These are phyloP conservation scores for Phytophthora aleatoria DNA, from an alignment of 352 stramenopile species.

Conservation along the genomic window DNA sequence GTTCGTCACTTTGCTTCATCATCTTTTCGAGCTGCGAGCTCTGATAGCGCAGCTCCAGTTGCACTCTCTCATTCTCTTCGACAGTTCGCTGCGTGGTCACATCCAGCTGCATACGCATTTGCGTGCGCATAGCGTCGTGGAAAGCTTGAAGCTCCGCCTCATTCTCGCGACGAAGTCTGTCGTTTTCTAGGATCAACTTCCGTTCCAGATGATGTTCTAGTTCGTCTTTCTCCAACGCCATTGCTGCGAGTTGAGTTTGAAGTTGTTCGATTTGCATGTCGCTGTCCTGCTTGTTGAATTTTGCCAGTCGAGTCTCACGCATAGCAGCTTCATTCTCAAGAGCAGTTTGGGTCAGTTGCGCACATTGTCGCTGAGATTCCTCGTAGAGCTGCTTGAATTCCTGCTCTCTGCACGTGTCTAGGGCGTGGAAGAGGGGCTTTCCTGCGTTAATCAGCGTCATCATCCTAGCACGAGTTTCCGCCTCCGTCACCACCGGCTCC, in stretches of 20 bases:
- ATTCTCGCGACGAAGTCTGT: slow-evolving; percentile 56
- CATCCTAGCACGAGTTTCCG: slow-evolving; percentile 37
- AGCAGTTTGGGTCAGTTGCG: slow-evolving; percentile 38
- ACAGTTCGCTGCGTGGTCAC: slow-evolving; percentile 66
- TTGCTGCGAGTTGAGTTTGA: slow-evolving; percentile 25
- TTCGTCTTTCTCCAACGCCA: slow-evolving; percentile 48
- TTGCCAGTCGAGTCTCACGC: slow-evolving; percentile 39
- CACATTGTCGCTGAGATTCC: slow-evolving; percentile 42
- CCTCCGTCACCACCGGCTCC: slow-evolving; percentile 16
- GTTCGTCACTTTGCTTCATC: slow-evolving; percentile 51
- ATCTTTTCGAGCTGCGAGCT: slow-evolving; percentile 60
- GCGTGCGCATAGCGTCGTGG: slow-evolving; percentile 50
- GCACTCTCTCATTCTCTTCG: slow-evolving; percentile 65
- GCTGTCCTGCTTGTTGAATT: slow-evolving; percentile 44
- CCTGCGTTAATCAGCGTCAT: slow-evolving; percentile 43
- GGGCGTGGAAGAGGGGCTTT: slow-evolving; percentile 54
- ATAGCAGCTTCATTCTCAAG: slow-evolving; percentile 39
- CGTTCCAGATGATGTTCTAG: slow-evolving; percentile 53
- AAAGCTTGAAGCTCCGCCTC: slow-evolving; percentile 46
- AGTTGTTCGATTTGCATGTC: slow-evolving; percentile 38
- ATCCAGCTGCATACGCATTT: slow-evolving; percentile 63
- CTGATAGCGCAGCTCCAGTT: slow-evolving; percentile 67
- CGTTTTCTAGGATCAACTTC: slow-evolving; percentile 67
- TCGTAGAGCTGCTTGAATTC: slow-evolving; percentile 59
- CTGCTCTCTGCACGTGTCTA: slow-evolving; percentile 63